phyloP scores from a whole-genome alignment of 192 early-diverging fungal species.

The Obelidium mucronatum region DNA sequence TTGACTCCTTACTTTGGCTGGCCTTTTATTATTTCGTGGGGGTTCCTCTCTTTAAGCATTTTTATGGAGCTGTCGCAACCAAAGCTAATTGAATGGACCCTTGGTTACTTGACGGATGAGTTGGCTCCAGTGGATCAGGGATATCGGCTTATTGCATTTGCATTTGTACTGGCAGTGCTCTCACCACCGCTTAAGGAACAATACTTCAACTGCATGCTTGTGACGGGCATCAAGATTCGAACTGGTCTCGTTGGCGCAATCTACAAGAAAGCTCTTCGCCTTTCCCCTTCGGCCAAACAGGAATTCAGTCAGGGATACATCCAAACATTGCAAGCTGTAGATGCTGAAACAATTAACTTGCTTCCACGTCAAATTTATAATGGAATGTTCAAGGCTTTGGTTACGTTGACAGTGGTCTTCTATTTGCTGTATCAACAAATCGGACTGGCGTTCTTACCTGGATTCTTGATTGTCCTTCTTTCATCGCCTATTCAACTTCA shows the following conservation, averaged over 20 bases:
- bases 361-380: constrained; percentile 24
- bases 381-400: constrained; percentile 12
- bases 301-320: constrained; percentile 34
- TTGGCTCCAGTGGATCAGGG: neutral
- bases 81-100: constrained; percentile 19
- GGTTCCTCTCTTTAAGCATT: neutral
- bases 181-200: constrained; percentile 31
- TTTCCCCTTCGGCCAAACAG: constrained; percentile 38
- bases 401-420: constrained; percentile 19
- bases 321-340: constrained; percentile 31
- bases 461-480: constrained; percentile 26
- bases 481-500: constrained; percentile 16
- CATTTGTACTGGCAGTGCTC: constrained; percentile 28
- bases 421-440: constrained; percentile 24
- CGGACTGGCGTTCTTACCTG: constrained; percentile 30
- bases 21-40: constrained; percentile 14
- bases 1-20: constrained; percentile 25
- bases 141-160: neutral
- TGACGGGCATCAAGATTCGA: constrained; percentile 12
- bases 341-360: constrained; percentile 4
- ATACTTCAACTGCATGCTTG: constrained; percentile 31
- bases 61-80: constrained; percentile 26
- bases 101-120: constrained; percentile 17
- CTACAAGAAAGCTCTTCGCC: constrained; percentile 38
- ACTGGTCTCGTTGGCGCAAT: constrained; percentile 40